Evolutionary conservation across 805 yeast genomes (phyloP).

Genomic region (Yarrowia sp.): DNA sequence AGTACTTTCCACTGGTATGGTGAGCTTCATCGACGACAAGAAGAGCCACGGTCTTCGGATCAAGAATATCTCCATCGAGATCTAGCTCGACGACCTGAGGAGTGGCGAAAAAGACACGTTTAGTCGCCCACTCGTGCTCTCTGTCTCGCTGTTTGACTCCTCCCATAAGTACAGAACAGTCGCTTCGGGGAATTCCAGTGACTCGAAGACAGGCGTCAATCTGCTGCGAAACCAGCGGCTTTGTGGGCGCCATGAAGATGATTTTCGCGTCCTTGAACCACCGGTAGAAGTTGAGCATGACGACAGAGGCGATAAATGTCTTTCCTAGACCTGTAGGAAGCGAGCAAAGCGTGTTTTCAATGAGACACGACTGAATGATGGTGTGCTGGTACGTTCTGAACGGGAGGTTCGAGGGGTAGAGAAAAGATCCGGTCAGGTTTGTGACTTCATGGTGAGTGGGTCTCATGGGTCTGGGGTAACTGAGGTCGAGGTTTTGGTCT

Average conservation of each 20-base stretch:
- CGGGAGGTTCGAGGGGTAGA: slow-evolving; percentile 84
- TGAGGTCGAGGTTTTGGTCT: neutral
- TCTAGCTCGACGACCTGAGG: slow-evolving; percentile 97
- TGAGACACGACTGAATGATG: slow-evolving; percentile 70
- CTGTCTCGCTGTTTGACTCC: slow-evolving; percentile 47
- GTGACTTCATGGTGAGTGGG: neutral
- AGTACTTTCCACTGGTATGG: slow-evolving; percentile 84
- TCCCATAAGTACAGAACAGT: slow-evolving; percentile 76
- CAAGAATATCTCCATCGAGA: slow-evolving; percentile 64
- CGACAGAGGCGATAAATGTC: slow-evolving; percentile 91
- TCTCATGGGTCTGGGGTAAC: neutral
- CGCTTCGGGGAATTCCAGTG: slow-evolving; percentile 74
- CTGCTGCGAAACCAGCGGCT: slow-evolving; percentile 95
- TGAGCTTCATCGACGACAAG: slow-evolving; percentile 95
- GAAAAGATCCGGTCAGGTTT: neutral
- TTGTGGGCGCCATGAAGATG: slow-evolving; percentile 94
- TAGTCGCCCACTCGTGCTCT: slow-evolving; percentile 70
- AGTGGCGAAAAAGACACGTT: slow-evolving; percentile 85
- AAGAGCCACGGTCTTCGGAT: slow-evolving; percentile 72
- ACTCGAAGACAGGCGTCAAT: slow-evolving; percentile 86
- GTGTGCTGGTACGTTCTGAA: slow-evolving; percentile 85
- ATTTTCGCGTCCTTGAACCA: slow-evolving; percentile 83
- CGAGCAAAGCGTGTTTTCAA: slow-evolving; percentile 76
- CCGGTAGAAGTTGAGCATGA: slow-evolving; percentile 81
- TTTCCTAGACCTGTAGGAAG: slow-evolving; percentile 97